These are phyloP conservation scores for Vicia faba DNA, from an alignment of 306 rosid species.

Conservation along the genomic window DNA sequence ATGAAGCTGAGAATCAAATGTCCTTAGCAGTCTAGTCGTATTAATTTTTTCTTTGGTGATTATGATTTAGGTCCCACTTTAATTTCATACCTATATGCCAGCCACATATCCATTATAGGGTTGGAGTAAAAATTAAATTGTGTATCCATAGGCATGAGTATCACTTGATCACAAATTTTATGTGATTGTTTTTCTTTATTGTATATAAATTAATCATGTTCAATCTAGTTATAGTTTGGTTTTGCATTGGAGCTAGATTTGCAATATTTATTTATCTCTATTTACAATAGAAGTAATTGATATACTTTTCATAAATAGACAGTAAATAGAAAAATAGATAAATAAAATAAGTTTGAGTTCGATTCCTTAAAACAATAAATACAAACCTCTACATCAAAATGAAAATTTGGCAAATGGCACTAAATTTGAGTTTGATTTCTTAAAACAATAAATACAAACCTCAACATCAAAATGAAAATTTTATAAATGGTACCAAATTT, in stretches of 20 bases:
- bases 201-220: slow-evolving; percentile 3
- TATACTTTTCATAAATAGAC: too few species aligned
- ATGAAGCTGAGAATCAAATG: slow-evolving; percentile 49
- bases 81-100: slow-evolving; percentile 48
- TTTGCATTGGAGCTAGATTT: too few species aligned
- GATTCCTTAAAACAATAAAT: too few species aligned
- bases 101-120: slow-evolving; percentile 46
- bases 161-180: not conserved
- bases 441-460: too few species aligned
- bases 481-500: not conserved
- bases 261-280: too few species aligned
- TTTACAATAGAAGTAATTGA: too few species aligned
- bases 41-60: slow-evolving; percentile 71
- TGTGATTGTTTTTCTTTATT: not conserved
- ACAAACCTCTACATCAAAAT: too few species aligned
- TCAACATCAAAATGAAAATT: too few species aligned
- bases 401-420: too few species aligned
- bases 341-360: too few species aligned
- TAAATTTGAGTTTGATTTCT: too few species aligned
- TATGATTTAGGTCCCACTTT: slow-evolving; percentile 56
- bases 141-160: not conserved
- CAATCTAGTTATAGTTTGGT: not conserved
- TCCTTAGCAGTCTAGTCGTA: slow-evolving; percentile 44
- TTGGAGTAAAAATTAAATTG: not conserved
- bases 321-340: too few species aligned